phyloP scores from a whole-genome alignment of 2,329 filamentous ascomycete genomes.

The Fragosphaeria purpurea region DNA sequence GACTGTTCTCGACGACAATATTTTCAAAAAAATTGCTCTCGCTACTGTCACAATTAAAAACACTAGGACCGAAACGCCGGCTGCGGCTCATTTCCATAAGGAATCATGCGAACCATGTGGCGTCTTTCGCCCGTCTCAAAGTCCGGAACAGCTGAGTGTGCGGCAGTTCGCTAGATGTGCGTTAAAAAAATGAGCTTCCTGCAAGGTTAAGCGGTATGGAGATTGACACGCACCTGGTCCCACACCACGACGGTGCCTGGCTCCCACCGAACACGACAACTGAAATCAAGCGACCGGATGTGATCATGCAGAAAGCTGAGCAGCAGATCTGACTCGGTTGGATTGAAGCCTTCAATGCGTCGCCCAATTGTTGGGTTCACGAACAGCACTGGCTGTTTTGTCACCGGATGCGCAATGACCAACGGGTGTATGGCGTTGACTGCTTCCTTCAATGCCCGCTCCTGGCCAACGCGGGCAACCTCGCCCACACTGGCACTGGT shows the following conservation, averaged over 20 bases:
- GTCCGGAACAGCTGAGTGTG: slow-evolving; percentile 15
- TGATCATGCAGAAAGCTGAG: slow-evolving; percentile 33
- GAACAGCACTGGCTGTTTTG: slow-evolving; percentile 72
- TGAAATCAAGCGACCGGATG: slow-evolving; percentile 36
- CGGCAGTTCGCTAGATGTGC: slow-evolving; percentile 4
- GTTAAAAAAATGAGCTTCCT: not conserved
- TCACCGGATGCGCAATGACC: slow-evolving; percentile 72
- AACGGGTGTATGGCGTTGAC: slow-evolving; percentile 66
- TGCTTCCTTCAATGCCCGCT: slow-evolving; percentile 21
- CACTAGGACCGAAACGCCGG: not conserved
- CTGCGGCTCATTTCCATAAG: slow-evolving; percentile 1
- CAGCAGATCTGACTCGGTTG: slow-evolving; percentile 63
- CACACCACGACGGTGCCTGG: slow-evolving; percentile 35
- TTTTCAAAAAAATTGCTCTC: too few relatives aligned
- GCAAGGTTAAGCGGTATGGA: too few relatives aligned
- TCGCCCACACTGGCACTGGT: slow-evolving; percentile 6
- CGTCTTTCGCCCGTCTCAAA: slow-evolving; percentile 10
- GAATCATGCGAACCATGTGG: slow-evolving; percentile 18
- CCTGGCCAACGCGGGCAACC: slow-evolving; percentile 7
- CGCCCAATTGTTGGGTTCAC: slow-evolving; percentile 42
- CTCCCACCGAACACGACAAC: slow-evolving; percentile 35
- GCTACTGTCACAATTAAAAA: too few relatives aligned
- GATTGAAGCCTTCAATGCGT: slow-evolving; percentile 67
- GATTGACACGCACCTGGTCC: slow-evolving; percentile 8
- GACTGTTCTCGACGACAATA: too few relatives aligned